A percentile compares a stretch with the other conserved stretches of the same genome.
These are phyloP conservation scores for Yarrowia bubula DNA, from an alignment of 805 yeast species.

Conservation along the genomic window DNA sequence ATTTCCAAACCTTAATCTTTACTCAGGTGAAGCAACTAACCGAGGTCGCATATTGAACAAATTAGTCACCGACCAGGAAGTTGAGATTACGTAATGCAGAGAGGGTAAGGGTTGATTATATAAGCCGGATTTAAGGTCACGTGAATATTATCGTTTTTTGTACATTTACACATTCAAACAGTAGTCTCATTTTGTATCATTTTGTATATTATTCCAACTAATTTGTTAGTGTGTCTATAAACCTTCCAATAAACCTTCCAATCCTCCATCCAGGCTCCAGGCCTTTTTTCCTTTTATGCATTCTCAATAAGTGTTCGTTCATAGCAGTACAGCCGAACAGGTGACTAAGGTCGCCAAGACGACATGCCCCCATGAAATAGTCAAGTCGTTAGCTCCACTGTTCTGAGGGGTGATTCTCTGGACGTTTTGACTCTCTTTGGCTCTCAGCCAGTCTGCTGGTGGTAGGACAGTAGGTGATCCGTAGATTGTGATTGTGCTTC, in stretches of 20 bases:
- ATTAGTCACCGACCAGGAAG: too few relatives aligned
- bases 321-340: not conserved
- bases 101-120: too few relatives aligned
- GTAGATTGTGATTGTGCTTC: not conserved
- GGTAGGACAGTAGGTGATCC: not conserved
- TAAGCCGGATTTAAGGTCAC: too few relatives aligned
- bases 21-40: slow-evolving; percentile 4
- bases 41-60: not conserved
- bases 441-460: slow-evolving; percentile 5
- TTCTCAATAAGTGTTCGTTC: not conserved
- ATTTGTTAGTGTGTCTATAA: not conserved
- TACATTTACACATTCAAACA: too few relatives aligned
- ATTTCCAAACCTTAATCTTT: not conserved
- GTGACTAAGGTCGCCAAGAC: not conserved
- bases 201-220: not conserved
- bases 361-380: not conserved
- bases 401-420: not conserved
- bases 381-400: not conserved
- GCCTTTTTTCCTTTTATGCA: not conserved
- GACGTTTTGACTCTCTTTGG: slow-evolving; percentile 4
- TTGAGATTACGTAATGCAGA: too few relatives aligned
- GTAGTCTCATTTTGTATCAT: too few relatives aligned
- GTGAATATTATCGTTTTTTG: too few relatives aligned
- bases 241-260: not conserved
- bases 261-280: not conserved